Base-by-base conservation (phyloP, 176 grass and related monocot genomes). In the Thinopyrum elongatum region DNA sequence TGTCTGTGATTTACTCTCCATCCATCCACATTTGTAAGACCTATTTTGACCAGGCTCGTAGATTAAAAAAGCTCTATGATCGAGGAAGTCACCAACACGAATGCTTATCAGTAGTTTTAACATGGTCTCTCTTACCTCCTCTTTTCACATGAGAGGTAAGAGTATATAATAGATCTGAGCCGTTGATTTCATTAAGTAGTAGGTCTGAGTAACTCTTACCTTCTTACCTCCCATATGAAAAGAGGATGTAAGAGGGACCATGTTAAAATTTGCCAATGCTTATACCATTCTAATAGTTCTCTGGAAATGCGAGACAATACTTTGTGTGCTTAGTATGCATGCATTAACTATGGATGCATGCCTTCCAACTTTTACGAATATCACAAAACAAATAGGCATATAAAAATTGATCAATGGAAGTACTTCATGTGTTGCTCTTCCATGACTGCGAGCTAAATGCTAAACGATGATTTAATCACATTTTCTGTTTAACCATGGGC, bases 1-100 rank as follows among this genome's bases (percentile, higher is more conserved):
- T 85, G 39, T 82, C 55, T 90, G 30, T 33, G 60, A 77, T 80
- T n/a, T 90, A 75, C 85, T 92, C 47, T 44, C 53, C 12, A 22
- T 13, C 5, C 46, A 76, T 31, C 30, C 27, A 70, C 22, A 38
- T 70, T 71, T 71, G 38, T 41, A 70, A 76, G 72, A 14, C 7
- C 25, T 75, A 51, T 75, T 17, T 75, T 53, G 46, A 76, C 46
- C 46, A 55, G 46, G 46, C 26, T 76, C 16, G 6, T 76, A 76
- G 15, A 74, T 74, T 74, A 47, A 46, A 13, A 74, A 47, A 74
- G 41, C 39, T 47, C 41, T 28, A 74, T 49, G 23, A 42, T 46
- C 49, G 41, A 29, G 15, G 51, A 31, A 76, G 10, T 76, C 44
- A 53, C 26, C 8, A 76, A 51, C 5, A 26, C 0, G 46, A 76